Evolutionary conservation across 108 stramenopile genomes (phyloP).

Genomic region (Epithemia pelagica): DNA sequence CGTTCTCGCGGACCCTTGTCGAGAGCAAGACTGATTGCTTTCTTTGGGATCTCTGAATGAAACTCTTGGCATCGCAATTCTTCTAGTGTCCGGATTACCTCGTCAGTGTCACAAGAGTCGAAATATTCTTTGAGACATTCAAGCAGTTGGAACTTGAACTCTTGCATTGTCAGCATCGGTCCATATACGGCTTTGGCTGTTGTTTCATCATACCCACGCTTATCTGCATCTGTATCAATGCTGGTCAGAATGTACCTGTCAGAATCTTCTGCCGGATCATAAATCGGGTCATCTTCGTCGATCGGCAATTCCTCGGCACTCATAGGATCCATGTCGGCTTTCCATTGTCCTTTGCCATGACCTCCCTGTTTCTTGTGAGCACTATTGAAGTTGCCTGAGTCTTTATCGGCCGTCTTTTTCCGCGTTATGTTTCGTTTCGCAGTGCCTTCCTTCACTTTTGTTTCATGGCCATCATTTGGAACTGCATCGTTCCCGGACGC

Average conservation of each 20-base stretch:
- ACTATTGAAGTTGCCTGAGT: slow-evolving; percentile 55
- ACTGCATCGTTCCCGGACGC: slow-evolving; percentile 12
- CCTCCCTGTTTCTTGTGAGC: slow-evolving; percentile 80
- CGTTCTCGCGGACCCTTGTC: slow-evolving; percentile 80
- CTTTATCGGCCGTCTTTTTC: slow-evolving; percentile 60
- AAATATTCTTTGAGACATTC: slow-evolving; percentile 65
- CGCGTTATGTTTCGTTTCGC: slow-evolving; percentile 76
- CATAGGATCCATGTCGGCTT: slow-evolving; percentile 29
- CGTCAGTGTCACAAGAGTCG: slow-evolving; percentile 70
- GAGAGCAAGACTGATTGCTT: slow-evolving; percentile 66
- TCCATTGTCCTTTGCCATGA: slow-evolving; percentile 73
- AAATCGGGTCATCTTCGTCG: slow-evolving; percentile 78
- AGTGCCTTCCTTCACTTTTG: slow-evolving; percentile 64
- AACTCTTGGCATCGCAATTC: slow-evolving; percentile 72
- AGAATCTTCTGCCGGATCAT: slow-evolving; percentile 60
- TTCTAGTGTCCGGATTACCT: slow-evolving; percentile 67
- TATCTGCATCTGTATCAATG: slow-evolving; percentile 26
- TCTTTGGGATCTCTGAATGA: slow-evolving; percentile 74
- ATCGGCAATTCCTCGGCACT: slow-evolving; percentile 29
- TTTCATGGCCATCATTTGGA: slow-evolving; percentile 31
- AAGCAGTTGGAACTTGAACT: slow-evolving; percentile 77
- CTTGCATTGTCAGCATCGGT: slow-evolving; percentile 68
- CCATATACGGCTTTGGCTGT: slow-evolving; percentile 60
- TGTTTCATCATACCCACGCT: slow-evolving; percentile 33
- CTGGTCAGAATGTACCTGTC: slow-evolving; percentile 47